Conservation (phyloP, 2,329 filamentous ascomycete species). For the Colletotrichum nymphaeae region DNA sequence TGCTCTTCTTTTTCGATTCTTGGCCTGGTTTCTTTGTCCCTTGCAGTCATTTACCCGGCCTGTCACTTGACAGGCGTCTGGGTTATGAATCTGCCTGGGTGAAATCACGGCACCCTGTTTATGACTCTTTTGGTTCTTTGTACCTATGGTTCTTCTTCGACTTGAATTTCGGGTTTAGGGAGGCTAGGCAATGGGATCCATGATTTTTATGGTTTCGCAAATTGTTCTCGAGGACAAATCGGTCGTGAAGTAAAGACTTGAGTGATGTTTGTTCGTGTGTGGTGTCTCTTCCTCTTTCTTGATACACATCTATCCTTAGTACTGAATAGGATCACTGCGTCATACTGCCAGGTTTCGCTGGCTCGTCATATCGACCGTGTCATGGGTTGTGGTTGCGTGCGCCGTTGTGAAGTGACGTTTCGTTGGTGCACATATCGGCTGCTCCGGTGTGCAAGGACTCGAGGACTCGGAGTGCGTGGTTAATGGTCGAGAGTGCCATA, state of each 20-base stretch:
- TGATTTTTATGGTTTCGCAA: not conserved
- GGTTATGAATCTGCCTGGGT: not conserved
- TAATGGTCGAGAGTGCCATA: not conserved
- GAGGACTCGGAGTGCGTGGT: not conserved
- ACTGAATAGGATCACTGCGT: not conserved
- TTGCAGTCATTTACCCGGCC: not conserved
- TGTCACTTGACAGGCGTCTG: not conserved
- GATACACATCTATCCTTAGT: not conserved
- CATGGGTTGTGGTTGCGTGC: not conserved
- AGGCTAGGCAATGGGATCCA: constrained; percentile 26
- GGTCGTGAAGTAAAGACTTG: not conserved
- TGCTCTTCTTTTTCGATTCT: constrained; percentile 24
- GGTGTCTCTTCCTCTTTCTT: not conserved
- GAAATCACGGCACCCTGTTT: constrained; percentile 1
- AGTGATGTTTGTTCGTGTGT: not conserved
- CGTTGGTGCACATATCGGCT: not conserved
- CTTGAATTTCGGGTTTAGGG: constrained; percentile 30
- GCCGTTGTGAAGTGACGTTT: not conserved
- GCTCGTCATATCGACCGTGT: not conserved
- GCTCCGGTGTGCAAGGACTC: not conserved
- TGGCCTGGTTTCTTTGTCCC: not conserved
- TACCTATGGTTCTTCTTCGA: constrained; percentile 27
- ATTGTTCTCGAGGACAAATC: not conserved
- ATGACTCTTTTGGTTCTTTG: constrained; percentile 28
- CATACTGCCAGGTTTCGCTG: not conserved